Percentiles rank a stretch among this genome's conserved stretches.
phyloP scores from a whole-genome alignment of 164 flowering plant species.

The Dillenia suffruticosa region DNA sequence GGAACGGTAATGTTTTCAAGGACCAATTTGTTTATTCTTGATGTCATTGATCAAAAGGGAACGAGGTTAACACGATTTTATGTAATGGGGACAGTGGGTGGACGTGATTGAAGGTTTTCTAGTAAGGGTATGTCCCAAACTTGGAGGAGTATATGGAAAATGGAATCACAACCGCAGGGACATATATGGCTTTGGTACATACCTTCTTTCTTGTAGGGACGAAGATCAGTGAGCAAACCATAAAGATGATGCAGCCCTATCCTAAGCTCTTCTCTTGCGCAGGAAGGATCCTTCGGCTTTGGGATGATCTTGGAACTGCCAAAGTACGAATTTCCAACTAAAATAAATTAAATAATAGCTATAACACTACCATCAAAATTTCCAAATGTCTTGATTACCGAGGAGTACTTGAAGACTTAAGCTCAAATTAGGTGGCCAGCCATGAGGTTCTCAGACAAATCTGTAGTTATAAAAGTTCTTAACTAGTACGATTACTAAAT shows the following conservation, averaged over 20 bases:
- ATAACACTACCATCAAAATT: no score
- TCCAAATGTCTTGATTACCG: no score
- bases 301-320: slow-evolving; percentile 33
- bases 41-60: no score
- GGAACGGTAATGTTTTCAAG: slow-evolving; percentile 7
- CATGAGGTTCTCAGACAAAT: no score
- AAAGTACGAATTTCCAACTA: slow-evolving; percentile 6
- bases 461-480: no score
- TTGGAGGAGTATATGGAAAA: slow-evolving; percentile 20
- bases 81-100: slow-evolving; percentile 14
- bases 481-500: no score
- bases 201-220: slow-evolving; percentile 23
- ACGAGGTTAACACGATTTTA: no score
- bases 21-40: no score
- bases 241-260: slow-evolving; percentile 12
- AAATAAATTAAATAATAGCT: no score
- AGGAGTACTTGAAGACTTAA: no score
- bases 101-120: slow-evolving; percentile 19
- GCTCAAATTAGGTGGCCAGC: no score
- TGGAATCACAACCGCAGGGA: slow-evolving; percentile 19
- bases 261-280: slow-evolving; percentile 17
- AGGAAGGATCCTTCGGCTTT: slow-evolving; percentile 24
- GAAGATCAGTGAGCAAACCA: slow-evolving; percentile 11
- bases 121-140: slow-evolving; percentile 8
- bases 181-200: slow-evolving; percentile 28